Conservation (phyloP, 2,329 filamentous ascomycete species). For the Colletotrichum acutatum region DNA sequence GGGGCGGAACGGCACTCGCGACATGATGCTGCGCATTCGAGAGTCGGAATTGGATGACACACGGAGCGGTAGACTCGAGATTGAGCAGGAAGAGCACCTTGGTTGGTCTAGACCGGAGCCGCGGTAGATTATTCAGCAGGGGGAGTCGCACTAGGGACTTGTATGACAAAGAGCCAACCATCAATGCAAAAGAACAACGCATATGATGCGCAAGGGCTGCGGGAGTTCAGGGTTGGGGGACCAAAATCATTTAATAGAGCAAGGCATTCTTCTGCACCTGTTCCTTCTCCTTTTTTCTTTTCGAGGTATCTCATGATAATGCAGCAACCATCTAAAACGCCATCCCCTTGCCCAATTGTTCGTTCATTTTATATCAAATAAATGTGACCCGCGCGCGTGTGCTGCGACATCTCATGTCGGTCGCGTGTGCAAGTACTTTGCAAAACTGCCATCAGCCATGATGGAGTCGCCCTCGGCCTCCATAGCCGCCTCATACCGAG, state of each 20-base stretch:
- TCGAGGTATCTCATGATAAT: constrained; percentile 37
- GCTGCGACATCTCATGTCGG: constrained; percentile 33
- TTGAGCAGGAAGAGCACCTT: not conserved
- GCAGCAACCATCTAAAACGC: constrained; percentile 35
- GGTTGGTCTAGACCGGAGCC: not conserved
- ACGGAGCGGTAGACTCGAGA: not conserved
- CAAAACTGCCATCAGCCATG: constrained; percentile 69
- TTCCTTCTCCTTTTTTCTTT: constrained; percentile 23
- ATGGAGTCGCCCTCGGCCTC: constrained; percentile 64
- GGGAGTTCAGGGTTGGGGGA: constrained; percentile 30
- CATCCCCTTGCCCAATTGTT: constrained; percentile 19
- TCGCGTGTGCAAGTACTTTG: constrained; percentile 67
- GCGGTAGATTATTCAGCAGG: not conserved
- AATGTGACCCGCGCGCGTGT: constrained; percentile 33
- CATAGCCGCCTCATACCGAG: constrained; percentile 82
- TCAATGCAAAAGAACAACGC: not conserved
- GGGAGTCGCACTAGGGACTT: not conserved
- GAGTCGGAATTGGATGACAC: not conserved
- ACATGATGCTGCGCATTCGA: not conserved
- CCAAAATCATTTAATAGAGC: constrained; percentile 36
- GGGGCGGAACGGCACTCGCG: not conserved
- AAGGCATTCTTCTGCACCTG: constrained; percentile 31
- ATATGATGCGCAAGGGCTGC: constrained; percentile 2
- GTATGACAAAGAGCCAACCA: not conserved
- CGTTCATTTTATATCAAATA: constrained; percentile 40